Base-by-base conservation (phyloP, 140 eudicot genomes). In the Cichorium intybus region DNA sequence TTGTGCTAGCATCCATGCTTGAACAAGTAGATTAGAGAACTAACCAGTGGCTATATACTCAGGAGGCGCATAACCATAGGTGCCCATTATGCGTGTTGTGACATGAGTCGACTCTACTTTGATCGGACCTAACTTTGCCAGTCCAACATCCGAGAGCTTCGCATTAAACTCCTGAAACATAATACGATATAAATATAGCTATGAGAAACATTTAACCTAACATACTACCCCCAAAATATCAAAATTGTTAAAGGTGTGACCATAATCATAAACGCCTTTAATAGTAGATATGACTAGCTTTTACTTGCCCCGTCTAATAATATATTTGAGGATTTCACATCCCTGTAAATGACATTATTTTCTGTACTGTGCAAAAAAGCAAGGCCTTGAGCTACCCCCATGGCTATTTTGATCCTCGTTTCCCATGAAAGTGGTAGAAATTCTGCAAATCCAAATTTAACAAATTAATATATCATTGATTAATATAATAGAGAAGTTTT, bases 301-400 rank as follows among this genome's bases (percentile, higher is more conserved):
- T 17, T 20, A 20, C 56, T 55, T 71, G 54, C 82, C 71, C 22
- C 37, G 55, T 77, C 82, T 51, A 77, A 41, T 35, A 71, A 59
- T 21, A 77, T 71, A 59, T 71, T 71, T 10, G 78, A 67, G 12
- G 82, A 24, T 21, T 77, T 77, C 6, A 77, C 43, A 8, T 66
- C 78, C 46, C 82, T 60, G 47, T 22, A 59, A 34, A 77, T 77
- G 39, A 77, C 78, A 31, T 66, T 60, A 28, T 57, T 77, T 66
- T 71, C 74, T 2, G 74, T 33, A 1, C 66, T 66, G 52, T 77
- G 82, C 49, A 77, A 63, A 27, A 64, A 77, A 59, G 76, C 73
- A 52, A 77, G 78, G 24, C 78, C 74, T 23, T 61, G 64, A 46
- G 82, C 78, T 50, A 78, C 82, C 17, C 71, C 82, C 20, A 71